Evolutionary conservation across 768 basidiomycete species (phyloP).

Genomic region (Gyrodon lividus): DNA sequence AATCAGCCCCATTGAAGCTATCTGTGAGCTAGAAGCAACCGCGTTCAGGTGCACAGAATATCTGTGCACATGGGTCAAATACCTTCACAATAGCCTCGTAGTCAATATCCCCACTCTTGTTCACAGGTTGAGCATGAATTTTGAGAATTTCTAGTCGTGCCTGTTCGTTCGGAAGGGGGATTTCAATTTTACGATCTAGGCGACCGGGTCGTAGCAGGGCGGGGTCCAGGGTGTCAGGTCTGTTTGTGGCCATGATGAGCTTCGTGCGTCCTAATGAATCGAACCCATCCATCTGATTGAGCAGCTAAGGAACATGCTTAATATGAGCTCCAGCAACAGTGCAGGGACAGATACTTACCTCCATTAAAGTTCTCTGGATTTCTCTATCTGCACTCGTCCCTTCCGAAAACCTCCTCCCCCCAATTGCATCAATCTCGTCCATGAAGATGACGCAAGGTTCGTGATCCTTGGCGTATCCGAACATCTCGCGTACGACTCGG

Average conservation of each 20-base stretch:
- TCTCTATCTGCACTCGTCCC: slow-evolving; percentile 98
- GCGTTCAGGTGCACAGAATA: neutral
- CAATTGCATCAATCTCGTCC: slow-evolving; percentile 98
- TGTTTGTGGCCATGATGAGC: slow-evolving; percentile 99
- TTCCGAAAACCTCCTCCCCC: slow-evolving; percentile 87
- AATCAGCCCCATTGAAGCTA: slow-evolving; percentile 93
- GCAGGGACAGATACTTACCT: slow-evolving; percentile 44
- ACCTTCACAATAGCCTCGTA: slow-evolving; percentile 97
- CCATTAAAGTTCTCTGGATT: slow-evolving; percentile 98
- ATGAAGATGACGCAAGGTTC: slow-evolving; percentile 99
- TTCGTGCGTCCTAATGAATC: slow-evolving; percentile 95
- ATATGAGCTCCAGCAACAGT: neutral
- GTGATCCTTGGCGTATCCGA: slow-evolving; percentile 95
- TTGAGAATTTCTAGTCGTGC: slow-evolving; percentile 95
- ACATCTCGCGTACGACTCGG: slow-evolving; percentile 96
- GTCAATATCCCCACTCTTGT: slow-evolving; percentile 94
- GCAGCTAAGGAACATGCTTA: slow-evolving; percentile 51
- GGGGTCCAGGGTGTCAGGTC: slow-evolving; percentile 97
- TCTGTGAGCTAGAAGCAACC: slow-evolving; percentile 65
- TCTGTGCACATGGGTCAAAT: neutral
- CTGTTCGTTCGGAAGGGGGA: slow-evolving; percentile 96
- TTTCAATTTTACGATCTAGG: slow-evolving; percentile 95
- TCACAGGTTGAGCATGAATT: slow-evolving; percentile 92
- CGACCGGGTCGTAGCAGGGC: slow-evolving; percentile 95
- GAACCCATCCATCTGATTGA: slow-evolving; percentile 99